Percentiles rank a stretch among this genome's conserved stretches.
phyloP scores from a whole-genome alignment of 1,284 basidiomycete genomes.

The Trametes hirsuta region DNA sequence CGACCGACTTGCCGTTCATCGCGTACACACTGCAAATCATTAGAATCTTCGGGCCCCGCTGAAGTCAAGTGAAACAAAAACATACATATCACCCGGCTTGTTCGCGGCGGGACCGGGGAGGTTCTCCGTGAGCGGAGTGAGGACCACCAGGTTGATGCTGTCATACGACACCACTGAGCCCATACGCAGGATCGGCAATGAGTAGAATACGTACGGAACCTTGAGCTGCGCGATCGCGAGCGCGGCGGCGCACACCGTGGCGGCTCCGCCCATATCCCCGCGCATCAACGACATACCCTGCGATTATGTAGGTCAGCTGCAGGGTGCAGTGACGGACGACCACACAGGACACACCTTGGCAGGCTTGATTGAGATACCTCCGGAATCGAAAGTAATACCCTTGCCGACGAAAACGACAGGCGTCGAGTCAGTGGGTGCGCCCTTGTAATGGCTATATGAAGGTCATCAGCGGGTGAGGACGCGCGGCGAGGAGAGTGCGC shows the following conservation, averaged over 20 bases:
- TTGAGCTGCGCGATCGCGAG: constrained; percentile 82
- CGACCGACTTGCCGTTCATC: constrained; percentile 88
- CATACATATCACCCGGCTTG: constrained; percentile 84
- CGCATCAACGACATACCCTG: constrained; percentile 83
- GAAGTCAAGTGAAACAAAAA: constrained; percentile 21
- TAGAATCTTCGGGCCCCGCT: background rate
- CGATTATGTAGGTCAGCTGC: background rate
- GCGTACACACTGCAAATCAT: constrained; percentile 65
- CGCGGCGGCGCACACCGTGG: constrained; percentile 73
- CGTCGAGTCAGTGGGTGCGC: constrained; percentile 57
- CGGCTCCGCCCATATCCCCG: constrained; percentile 88
- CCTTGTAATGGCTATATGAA: constrained; percentile 76
- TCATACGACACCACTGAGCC: background rate
- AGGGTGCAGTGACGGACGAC: background rate
- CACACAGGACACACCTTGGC: constrained; percentile 56
- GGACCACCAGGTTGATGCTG: constrained; percentile 76
- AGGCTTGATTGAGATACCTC: constrained; percentile 89
- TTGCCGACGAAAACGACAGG: constrained; percentile 87
- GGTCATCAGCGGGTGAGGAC: background rate
- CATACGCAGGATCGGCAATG: background rate
- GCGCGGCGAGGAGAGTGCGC: constrained; percentile 15
- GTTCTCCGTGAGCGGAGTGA: constrained; percentile 85
- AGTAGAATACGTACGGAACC: constrained; percentile 58
- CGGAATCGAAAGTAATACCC: constrained; percentile 88
- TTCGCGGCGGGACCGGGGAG: constrained; percentile 85